phyloP scores from a whole-genome alignment of 345 rosid genomes.

The Arabidopsis arenosa region DNA sequence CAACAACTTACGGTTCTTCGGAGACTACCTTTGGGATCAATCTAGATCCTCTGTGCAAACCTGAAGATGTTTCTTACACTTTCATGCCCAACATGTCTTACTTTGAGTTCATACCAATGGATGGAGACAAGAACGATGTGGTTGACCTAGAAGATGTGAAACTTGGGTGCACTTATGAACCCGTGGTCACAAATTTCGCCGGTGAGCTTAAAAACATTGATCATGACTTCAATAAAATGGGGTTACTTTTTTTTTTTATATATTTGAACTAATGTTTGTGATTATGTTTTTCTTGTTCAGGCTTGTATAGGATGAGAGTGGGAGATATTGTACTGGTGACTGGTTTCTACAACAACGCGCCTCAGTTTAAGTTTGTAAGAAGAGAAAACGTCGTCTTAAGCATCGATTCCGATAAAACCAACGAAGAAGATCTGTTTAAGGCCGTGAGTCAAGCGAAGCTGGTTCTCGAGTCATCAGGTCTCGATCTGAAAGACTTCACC shows the following conservation, averaged over 20 bases:
- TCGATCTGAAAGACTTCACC: conserved; percentile 69
- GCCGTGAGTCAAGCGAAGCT: conserved; percentile 65
- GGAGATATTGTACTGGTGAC: conserved; percentile 87
- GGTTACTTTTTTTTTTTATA: no score
- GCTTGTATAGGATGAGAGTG: conserved; percentile 78
- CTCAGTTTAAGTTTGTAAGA: conserved; percentile 79
- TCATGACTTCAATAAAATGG: background rate
- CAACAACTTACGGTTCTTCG: conserved; percentile 90
- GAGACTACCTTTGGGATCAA: conserved; percentile 89
- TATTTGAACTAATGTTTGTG: conserved; percentile 20
- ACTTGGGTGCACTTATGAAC: conserved; percentile 76
- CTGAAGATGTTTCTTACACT: conserved; percentile 81
- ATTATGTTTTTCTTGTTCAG: conserved; percentile 41
- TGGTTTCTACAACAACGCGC: conserved; percentile 82
- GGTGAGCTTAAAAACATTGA: conserved; percentile 48
- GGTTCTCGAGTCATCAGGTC: conserved; percentile 60
- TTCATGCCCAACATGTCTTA: conserved; percentile 88
- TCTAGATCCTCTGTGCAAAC: conserved; percentile 69
- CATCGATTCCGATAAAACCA: conserved; percentile 86
- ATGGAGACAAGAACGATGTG: conserved; percentile 49
- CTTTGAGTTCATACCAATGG: conserved; percentile 78
- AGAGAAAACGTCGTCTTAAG: conserved; percentile 81
- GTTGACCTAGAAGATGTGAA: conserved; percentile 78
- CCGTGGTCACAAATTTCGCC: conserved; percentile 86
- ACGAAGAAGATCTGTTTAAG: conserved; percentile 78